These are phyloP conservation scores for Blastobotrys persicus DNA, from an alignment of 1,139 yeast species.

Conservation along the genomic window DNA sequence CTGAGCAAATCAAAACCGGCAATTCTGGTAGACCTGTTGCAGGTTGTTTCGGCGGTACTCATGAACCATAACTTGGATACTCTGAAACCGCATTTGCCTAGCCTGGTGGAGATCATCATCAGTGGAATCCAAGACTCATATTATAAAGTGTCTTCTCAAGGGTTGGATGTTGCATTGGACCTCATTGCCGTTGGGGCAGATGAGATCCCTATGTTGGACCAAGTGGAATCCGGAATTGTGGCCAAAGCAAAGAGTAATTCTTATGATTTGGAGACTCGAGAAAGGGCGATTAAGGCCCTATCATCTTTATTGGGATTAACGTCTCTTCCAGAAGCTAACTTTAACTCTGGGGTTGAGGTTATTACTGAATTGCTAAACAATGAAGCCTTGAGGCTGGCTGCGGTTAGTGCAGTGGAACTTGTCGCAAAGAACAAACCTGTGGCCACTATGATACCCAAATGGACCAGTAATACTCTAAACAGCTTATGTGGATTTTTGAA, in stretches of 20 bases:
- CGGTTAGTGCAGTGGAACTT: conserved; percentile 29
- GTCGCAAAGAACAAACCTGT: conserved; percentile 16
- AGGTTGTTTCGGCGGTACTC: conserved; percentile 24
- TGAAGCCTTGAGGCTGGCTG: conserved; percentile 33
- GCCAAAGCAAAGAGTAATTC: conserved; percentile 44
- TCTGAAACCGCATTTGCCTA: conserved; percentile 27
- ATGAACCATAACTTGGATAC: conserved; percentile 18
- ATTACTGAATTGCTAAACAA: conserved; percentile 30
- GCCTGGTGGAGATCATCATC: conserved; percentile 41
- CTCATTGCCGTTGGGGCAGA: conserved; percentile 34
- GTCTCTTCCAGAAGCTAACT: conserved; percentile 4
- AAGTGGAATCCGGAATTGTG: conserved; percentile 31
- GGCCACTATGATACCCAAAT: conserved; percentile 16
- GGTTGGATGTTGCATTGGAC: conserved; percentile 44
- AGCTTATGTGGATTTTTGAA: conserved; percentile 26
- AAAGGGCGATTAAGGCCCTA: conserved; percentile 44
- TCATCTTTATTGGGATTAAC: conserved; percentile 22
- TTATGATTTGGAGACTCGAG: conserved; percentile 52
- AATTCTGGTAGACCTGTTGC: conserved; percentile 26
- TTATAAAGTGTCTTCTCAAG: conserved; percentile 53
- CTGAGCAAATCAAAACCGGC: conserved; percentile 19
- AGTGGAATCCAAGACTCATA: conserved; percentile 47
- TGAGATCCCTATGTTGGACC: conserved; percentile 21
- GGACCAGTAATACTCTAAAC: conserved; percentile 24
- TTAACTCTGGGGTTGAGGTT: conserved; percentile 22